Base-by-base conservation (phyloP, 1,284 basidiomycete genomes). In the Rhizoctonia solani region DNA sequence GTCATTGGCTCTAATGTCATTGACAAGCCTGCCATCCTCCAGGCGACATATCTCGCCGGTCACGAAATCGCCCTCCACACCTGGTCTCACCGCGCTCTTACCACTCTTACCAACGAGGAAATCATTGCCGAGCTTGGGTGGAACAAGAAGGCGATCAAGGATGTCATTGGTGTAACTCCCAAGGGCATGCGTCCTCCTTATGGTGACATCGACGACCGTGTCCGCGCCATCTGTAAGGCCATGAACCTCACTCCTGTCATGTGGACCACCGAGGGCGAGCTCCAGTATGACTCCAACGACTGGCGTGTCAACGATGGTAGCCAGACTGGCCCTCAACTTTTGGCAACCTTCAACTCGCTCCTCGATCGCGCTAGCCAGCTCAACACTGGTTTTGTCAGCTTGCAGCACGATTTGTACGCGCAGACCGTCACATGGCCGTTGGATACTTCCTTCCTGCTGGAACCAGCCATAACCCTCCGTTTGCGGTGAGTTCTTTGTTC, bases 121-220 rank as follows among this genome's bases (percentile, higher is more conserved):
- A 85, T 98, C 69, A 93, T 98, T 23, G 94, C 94, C 30, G 95
- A 98, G 78, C 83, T 98, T 53, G 94, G 91, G 53, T 98, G 92
- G 90, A 92, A 93, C 68, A 89, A 88, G 71, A 87, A 93, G 78
- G 86, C 88, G 61, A 96, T 98, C 79, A 85, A 88, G 69, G 79
- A 80, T 56, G 73, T 76, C 44, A 75, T 56, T 56, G 69, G 68
- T 39, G 88, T 94, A 29, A 91, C 90, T 3, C 93, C 93, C 2
- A 88, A 85, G 53, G 88, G 84, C 71, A 89, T 87, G 85, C 80
- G 88, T 77, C 59, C 59, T 11, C 59, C 59, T 42, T 65, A 65
- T 44, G 59, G 59, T 27, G 59, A 65, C n/a, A 65, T 81, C 42
- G 91, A 96, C 77, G 91, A 96, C 78, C 92, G 93, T 74, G 92